Base-by-base conservation (phyloP, 2,329 filamentous ascomycete genomes). In the Paecilomyces sp. region DNA sequence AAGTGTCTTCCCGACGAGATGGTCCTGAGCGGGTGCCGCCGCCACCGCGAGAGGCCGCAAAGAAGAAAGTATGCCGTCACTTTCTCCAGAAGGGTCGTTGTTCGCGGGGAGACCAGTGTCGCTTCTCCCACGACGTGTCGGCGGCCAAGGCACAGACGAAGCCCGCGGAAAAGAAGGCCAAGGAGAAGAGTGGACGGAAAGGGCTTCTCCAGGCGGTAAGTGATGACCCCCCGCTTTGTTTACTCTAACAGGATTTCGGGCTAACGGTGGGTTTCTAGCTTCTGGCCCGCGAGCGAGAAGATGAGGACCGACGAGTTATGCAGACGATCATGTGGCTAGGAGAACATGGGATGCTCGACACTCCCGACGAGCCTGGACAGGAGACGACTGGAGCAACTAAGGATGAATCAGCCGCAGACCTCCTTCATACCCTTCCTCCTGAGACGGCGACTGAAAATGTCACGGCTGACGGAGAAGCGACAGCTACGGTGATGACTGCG, bases 161-260 rank as follows among this genome's bases (percentile, higher is more conserved):
- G 60, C 59, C 63, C 8, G 58, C 47, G 57, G 69, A 69, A 62
- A 67, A 67, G 60, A 68, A 67, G 60, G 68, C 63, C 61, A 67
- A 11, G 41, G 58, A 58, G 33, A 58, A 61, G 58, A 57, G 57
- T 36, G 55, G 57, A 31, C 61, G 76, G 60, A 77, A 79, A 64
- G 74, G 77, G 31, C 68, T 81, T 56, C 74, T 75, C 57, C 75
- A 80, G 62, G 70, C 75, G 60, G 77, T 79, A 63, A 67, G 75
- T 72, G 47, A 36, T 56, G 25, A 30, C 28, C 30, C 31, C 47
- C n/a, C 5, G 2, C 4, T n/a, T 47, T 47, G 7, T 3, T 15
- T 41, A 1, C 18, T 47, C 1, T 47, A 2, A 18, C 13, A n/a
- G 15, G 15, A 47, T 9, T n/a, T 53, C 36, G 33, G 25, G 13